phyloP scores from a whole-genome alignment of 495 filamentous ascomycete species.

The Margaritispora aquatica region DNA sequence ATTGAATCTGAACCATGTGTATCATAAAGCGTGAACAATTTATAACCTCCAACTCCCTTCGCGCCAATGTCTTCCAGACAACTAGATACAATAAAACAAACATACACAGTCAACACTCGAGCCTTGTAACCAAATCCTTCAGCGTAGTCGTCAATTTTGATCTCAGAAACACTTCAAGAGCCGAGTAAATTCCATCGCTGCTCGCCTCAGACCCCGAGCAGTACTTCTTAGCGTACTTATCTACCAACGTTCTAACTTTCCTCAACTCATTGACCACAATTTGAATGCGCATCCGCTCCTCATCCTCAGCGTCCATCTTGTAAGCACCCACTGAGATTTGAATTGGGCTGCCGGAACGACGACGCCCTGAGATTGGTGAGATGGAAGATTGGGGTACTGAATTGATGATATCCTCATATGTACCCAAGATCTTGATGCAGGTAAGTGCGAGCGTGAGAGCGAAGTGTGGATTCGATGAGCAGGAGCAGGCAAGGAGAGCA shows the following conservation, averaged over 20 bases:
- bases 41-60: background rate
- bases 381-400: background rate
- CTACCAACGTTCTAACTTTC: conserved; percentile 4
- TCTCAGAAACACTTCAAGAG: conserved; percentile 4
- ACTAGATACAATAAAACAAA: background rate
- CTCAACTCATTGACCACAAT: conserved; percentile 7
- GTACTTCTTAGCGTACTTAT: conserved; percentile 3
- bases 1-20: background rate
- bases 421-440: conserved; percentile 8
- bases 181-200: background rate
- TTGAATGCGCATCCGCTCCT: conserved; percentile 8
- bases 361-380: conserved; percentile 1
- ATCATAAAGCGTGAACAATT: background rate
- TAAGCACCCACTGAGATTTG: conserved; percentile 7
- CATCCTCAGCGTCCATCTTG: conserved; percentile 11
- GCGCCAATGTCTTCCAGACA: background rate
- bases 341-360: background rate
- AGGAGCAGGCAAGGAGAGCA: conserved; percentile 2
- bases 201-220: background rate
- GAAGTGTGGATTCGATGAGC: conserved; percentile 4
- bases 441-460: background rate
- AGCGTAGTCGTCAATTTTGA: conserved; percentile 3
- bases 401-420: conserved; percentile 10
- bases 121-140: background rate
- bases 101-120: background rate